Conservation (phyloP, 176 grass and related monocot genomes). For the Olyra latifolia region DNA sequence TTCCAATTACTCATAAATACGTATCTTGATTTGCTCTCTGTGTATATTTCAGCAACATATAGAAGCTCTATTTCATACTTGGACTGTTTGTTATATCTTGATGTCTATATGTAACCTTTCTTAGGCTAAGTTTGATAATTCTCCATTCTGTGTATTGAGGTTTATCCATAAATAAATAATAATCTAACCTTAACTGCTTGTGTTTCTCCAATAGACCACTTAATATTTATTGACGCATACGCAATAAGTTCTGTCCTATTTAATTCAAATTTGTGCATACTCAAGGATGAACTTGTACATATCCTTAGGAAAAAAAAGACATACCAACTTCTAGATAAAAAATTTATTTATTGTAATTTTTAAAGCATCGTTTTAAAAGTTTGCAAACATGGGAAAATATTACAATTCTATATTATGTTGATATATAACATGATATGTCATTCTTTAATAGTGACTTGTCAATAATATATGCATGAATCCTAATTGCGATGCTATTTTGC, state of each 20-base stretch:
- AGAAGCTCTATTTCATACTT: background rate
- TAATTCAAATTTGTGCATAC: background rate
- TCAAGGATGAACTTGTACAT: background rate
- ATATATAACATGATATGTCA: background rate
- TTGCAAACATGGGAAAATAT: background rate
- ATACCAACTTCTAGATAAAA: background rate
- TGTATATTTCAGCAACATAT: background rate
- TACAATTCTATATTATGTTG: background rate
- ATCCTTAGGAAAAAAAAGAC: background rate
- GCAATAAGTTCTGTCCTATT: background rate
- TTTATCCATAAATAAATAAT: too few species aligned
- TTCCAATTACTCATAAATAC: background rate
- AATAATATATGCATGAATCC: background rate
- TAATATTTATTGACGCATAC: background rate
- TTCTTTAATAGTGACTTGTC: background rate
- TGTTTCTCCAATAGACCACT: background rate
- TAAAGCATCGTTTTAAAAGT: background rate
- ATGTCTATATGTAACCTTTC: conserved; percentile 27
- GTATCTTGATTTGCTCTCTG: background rate
- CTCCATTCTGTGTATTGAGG: conserved; percentile 10
- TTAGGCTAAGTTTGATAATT: background rate
- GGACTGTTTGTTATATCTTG: background rate
- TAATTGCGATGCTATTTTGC: background rate
- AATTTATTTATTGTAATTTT: background rate
- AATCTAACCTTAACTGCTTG: too few species aligned